Evolutionary conservation across 176 grass and related monocot species (phyloP), one percentile per base, ranked within the genome.

Genomic region (Pontederia paniculata): DNA sequence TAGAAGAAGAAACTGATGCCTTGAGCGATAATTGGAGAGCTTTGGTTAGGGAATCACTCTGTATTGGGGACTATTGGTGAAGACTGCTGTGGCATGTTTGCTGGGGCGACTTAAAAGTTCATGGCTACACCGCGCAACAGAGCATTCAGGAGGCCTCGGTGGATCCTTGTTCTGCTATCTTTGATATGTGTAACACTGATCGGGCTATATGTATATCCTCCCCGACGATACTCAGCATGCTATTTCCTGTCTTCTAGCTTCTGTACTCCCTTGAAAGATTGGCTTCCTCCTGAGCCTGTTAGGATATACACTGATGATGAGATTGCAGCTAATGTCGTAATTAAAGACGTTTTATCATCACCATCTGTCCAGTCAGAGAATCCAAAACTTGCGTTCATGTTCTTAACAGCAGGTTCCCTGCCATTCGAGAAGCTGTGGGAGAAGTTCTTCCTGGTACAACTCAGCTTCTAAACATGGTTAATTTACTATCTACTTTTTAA

Each of bases 361-460:
- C 66, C 48, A 52, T 58, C 87, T 13, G 71, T 80, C 52, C 72
- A 65, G 17, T 78, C 80, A 18, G 93, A 93, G 76, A 99, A 93
- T 69, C 83, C 83, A 66, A 99, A 99, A 79, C 75, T 99, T 64
- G 94, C 94, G 65, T 99, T 88, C 70, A 93, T 99, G 94, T 99
- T 99, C 81, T 70, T 99, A 72, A 93, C 87, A 51, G 83, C 83
- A 11, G 89, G 78, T 85, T 77, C 87, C 44, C 77, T 99, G 80
- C 87, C 94, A 28, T 99, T 99, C 48, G 94, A 99, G 70, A 99
- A 77, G 67, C 75, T 99, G 28, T 99, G 94, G 94, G 94, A 93
- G 66, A 98, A 84, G 52, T 99, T 99, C 78, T 93, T 99, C 75
- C 83, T 81, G 94, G 94, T 99, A 74, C 12, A 70, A 64, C 20